These are phyloP conservation scores for Endocarpon pusillum DNA, from an alignment of 495 filamentous ascomycete genomes.

Conservation along the genomic window DNA sequence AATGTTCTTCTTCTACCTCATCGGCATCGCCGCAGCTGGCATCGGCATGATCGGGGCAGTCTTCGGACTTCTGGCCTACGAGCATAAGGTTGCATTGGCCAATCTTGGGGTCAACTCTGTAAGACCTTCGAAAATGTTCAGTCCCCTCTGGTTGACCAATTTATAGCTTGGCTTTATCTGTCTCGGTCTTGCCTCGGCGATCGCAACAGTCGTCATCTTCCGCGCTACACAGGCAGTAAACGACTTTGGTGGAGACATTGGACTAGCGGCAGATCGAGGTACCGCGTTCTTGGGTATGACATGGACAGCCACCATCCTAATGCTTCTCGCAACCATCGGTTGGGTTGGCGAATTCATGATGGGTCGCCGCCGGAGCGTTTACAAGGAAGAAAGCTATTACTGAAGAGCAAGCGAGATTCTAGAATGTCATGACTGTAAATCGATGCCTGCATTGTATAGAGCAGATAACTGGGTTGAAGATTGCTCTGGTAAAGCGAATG, in stretches of 20 bases:
- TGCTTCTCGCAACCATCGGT: constrained; percentile 24
- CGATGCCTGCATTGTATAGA: background rate
- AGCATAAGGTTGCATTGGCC: constrained; percentile 20
- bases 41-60: constrained; percentile 34
- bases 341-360: constrained; percentile 19
- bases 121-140: constrained; percentile 1
- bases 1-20: constrained; percentile 46
- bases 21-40: constrained; percentile 40
- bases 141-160: background rate
- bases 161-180: constrained; percentile 27
- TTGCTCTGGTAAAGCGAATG: too few species aligned
- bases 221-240: constrained; percentile 41
- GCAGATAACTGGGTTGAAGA: too few species aligned
- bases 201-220: constrained; percentile 40
- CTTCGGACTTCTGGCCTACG: constrained; percentile 20
- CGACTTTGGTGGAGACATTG: constrained; percentile 35
- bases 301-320: constrained; percentile 36
- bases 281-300: constrained; percentile 40
- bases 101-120: constrained; percentile 25
- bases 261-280: constrained; percentile 35
- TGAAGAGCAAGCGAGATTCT: constrained; percentile 2
- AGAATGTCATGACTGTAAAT: too few species aligned
- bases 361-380: background rate
- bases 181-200: constrained; percentile 42
- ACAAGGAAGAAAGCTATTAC: constrained; percentile 2